These are phyloP conservation scores for Malassezia furfur DNA, from an alignment of 1,284 basidiomycete species.

Conservation along the genomic window DNA sequence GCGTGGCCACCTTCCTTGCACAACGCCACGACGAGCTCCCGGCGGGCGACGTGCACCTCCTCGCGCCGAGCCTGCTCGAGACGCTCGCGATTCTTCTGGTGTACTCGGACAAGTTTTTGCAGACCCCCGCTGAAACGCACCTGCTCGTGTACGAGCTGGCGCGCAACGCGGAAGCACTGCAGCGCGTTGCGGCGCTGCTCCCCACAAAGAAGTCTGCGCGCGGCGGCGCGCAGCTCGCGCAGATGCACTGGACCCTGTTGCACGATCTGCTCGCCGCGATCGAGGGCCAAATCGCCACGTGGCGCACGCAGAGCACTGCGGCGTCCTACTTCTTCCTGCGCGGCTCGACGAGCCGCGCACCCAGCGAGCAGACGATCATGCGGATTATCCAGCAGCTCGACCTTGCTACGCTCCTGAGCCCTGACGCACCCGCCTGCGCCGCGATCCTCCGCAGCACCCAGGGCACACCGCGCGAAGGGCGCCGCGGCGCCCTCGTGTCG, in stretches of 20 bases:
- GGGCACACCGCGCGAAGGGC: background rate
- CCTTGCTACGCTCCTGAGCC: conserved; percentile 22
- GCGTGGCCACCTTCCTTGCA: conserved; percentile 24
- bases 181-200: conserved; percentile 9
- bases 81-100: conserved; percentile 27
- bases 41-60: conserved; percentile 14
- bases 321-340: conserved; percentile 13
- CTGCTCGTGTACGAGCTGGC: conserved; percentile 36
- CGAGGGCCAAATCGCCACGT: conserved; percentile 22
- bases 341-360: conserved; percentile 12
- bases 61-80: conserved; percentile 26
- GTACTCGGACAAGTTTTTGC: conserved; percentile 25
- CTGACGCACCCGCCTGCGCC: conserved; percentile 8
- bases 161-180: conserved; percentile 20
- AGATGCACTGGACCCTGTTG: conserved; percentile 21
- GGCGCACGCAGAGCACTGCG: conserved; percentile 11
- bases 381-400: conserved; percentile 29
- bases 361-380: conserved; percentile 21
- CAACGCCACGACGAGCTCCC: conserved; percentile 23
- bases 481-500: background rate
- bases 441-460: conserved; percentile 2
- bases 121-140: conserved; percentile 25
- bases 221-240: background rate
- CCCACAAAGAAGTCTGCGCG: background rate
- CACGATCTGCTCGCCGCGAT: conserved; percentile 23